Conservation (phyloP, 2,329 filamentous ascomycete genomes). For the Biscogniauxia sp. region DNA sequence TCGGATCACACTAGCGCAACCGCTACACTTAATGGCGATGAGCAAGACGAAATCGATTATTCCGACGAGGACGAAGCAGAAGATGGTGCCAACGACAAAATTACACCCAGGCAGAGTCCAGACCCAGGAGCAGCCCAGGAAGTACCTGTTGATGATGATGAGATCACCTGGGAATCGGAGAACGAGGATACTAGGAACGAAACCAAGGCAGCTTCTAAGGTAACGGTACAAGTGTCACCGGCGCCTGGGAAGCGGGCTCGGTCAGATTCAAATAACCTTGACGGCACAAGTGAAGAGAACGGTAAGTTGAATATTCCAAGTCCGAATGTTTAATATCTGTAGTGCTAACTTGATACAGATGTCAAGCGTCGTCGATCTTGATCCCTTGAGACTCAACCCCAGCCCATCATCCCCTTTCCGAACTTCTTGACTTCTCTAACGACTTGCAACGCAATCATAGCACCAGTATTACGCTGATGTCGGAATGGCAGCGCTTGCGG, state of each 20-base stretch:
- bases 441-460: conserved; percentile 14
- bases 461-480: conserved; percentile 24
- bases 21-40: conserved; percentile 32
- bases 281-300: conserved; percentile 26
- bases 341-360: conserved; percentile 38
- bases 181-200: conserved; percentile 26
- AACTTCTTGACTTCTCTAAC: conserved; percentile 3
- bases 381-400: conserved; percentile 20
- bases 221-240: conserved; percentile 36
- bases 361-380: conserved; percentile 52
- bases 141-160: conserved; percentile 29
- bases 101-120: conserved; percentile 15
- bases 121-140: conserved; percentile 19
- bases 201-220: conserved; percentile 17
- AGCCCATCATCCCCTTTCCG: conserved; percentile 6
- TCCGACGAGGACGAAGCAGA: conserved; percentile 36
- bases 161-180: conserved; percentile 36
- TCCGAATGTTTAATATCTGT: background rate
- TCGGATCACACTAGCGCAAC: conserved; percentile 37
- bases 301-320: conserved; percentile 23
- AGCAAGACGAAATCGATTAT: conserved; percentile 36
- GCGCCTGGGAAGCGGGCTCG: conserved; percentile 29
- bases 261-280: conserved; percentile 27
- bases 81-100: conserved; percentile 17
- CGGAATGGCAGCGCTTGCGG: conserved; percentile 17